Evolutionary conservation across 192 early-diverging fungal species (phyloP).

Genomic region (Glomus cerebriforme): DNA sequence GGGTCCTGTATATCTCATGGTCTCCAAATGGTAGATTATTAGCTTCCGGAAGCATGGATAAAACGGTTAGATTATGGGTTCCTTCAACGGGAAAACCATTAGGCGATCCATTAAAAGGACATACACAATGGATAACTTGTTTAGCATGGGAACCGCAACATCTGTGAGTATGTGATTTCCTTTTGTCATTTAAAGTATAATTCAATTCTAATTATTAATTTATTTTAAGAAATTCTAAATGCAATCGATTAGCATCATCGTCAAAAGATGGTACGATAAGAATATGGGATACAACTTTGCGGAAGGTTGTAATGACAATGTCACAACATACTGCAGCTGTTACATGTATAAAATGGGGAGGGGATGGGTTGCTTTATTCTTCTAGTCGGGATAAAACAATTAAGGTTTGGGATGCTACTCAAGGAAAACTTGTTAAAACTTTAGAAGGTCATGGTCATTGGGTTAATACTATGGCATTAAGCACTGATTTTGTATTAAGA

Average conservation of each 20-base stretch:
- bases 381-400: constrained; percentile 94
- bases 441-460: constrained; percentile 94
- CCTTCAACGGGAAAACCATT: constrained; percentile 79
- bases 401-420: constrained; percentile 85
- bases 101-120: constrained; percentile 79
- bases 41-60: constrained; percentile 96
- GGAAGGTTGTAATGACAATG: constrained; percentile 75
- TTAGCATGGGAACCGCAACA: constrained; percentile 95
- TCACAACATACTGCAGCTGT: constrained; percentile 91
- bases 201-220: neutral
- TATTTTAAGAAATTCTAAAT: constrained; percentile 62
- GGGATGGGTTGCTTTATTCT: constrained; percentile 91
- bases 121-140: constrained; percentile 87
- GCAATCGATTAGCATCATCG: constrained; percentile 81
- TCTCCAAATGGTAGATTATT: constrained; percentile 83
- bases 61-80: constrained; percentile 86
- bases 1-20: constrained; percentile 94
- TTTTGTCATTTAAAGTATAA: neutral
- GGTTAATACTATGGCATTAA: constrained; percentile 93
- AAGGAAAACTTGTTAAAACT: constrained; percentile 80
- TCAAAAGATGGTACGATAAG: constrained; percentile 94
- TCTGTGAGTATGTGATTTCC: constrained; percentile 47
- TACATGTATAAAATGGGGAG: constrained; percentile 96
- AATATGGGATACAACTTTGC: constrained; percentile 87
- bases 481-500: constrained; percentile 87